Percentiles rank a stretch among this genome's conserved stretches.
Evolutionary conservation across 495 filamentous ascomycete genomes (phyloP).

Genomic region (Podospora tetraspora): DNA sequence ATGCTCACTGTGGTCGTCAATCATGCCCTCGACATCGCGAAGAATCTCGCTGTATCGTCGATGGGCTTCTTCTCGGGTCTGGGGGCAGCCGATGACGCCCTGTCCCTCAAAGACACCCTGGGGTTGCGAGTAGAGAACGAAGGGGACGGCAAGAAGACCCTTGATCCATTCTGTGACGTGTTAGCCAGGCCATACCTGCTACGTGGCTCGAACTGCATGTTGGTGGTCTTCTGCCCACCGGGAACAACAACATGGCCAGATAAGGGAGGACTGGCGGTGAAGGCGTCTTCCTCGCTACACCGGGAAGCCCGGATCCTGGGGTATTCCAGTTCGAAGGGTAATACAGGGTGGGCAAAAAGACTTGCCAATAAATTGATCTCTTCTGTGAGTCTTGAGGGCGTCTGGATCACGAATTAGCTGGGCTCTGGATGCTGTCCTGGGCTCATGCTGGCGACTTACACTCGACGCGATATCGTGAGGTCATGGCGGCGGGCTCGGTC

Average conservation of each 20-base stretch:
- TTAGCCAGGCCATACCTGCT: neutral
- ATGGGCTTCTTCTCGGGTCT: conserved; percentile 63
- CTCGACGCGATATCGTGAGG: conserved; percentile 85
- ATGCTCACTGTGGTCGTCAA: conserved; percentile 81
- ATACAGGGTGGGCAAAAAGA: conserved; percentile 7
- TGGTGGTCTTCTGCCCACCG: neutral
- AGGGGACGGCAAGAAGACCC: conserved; percentile 89
- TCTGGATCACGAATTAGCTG: conserved; percentile 45
- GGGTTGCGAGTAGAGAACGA: conserved; percentile 93
- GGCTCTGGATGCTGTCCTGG: neutral
- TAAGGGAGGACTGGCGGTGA: neutral
- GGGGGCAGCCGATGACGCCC: conserved; percentile 49
- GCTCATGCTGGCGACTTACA: conserved; percentile 46
- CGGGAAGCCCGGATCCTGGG: neutral
- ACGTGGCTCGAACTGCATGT: conserved; percentile 13
- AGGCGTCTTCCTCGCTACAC: neutral
- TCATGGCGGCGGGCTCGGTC: conserved; percentile 52
- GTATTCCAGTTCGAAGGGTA: neutral
- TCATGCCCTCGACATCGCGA: conserved; percentile 83
- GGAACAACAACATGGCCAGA: neutral
- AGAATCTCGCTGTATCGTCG: conserved; percentile 92
- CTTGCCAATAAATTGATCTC: conserved; percentile 74
- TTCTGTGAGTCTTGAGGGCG: conserved; percentile 81
- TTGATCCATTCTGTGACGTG: conserved; percentile 54
- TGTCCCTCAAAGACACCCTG: conserved; percentile 66